Conservation (phyloP, 116 monocot genomes). For the Posidonia oceanica region DNA sequence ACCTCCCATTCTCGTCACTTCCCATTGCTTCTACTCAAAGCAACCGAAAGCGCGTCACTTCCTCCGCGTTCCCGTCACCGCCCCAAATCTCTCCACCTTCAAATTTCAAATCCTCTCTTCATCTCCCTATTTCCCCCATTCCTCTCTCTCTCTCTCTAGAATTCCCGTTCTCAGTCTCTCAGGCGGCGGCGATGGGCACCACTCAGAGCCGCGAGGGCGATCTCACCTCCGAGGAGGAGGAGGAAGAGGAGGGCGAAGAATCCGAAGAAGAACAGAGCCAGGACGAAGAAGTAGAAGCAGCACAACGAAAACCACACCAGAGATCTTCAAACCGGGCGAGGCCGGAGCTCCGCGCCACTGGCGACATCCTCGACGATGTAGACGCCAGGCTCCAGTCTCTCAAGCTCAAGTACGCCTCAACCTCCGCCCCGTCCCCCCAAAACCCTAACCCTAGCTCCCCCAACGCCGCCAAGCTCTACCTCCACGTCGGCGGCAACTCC, state of each 20-base stretch:
- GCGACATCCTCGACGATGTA: conserved; percentile 32
- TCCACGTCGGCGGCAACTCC: conserved; percentile 69
- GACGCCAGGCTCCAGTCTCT: conserved; percentile 67
- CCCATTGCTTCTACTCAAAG: not conserved
- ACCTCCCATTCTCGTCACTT: not conserved
- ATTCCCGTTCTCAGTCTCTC: not conserved
- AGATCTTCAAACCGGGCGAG: not conserved
- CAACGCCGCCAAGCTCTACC: conserved; percentile 65
- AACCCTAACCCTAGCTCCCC: conserved; percentile 16
- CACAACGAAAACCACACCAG: not conserved
- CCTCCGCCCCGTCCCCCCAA: conserved; percentile 1
- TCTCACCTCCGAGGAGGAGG: conserved; percentile 40
- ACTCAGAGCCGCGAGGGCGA: conserved; percentile 85
- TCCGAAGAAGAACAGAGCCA: conserved; percentile 2
- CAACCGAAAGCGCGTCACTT: not conserved
- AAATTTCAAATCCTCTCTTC: conserved; percentile 7
- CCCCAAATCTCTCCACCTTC: not conserved
- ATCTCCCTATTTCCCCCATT: not conserved
- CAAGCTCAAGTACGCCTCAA: conserved; percentile 71
- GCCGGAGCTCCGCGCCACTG: not conserved
- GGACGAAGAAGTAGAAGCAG: conserved; percentile 7
- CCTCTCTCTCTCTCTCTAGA: not conserved
- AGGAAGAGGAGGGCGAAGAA: conserved; percentile 26
- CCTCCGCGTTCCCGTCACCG: not conserved
- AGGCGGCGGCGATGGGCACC: conserved; percentile 55